Base-by-base conservation (phyloP, 1,139 yeast species). In the Yarrowia galli region DNA sequence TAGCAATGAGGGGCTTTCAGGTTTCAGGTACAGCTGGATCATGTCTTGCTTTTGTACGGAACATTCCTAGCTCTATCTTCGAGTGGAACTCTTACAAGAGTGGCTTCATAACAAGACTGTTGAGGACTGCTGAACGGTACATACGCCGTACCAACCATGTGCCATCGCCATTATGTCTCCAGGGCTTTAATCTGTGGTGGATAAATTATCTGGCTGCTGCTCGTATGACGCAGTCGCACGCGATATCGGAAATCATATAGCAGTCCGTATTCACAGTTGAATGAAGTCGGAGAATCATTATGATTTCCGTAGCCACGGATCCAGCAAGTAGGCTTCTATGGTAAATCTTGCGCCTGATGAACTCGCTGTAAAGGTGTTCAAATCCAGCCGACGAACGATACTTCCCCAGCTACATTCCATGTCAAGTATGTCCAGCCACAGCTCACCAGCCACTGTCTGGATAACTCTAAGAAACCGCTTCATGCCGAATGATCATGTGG, bases 131-230 rank as follows among this genome's bases (percentile, higher is more conserved):
- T n/a, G n/a, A n/a, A n/a, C n/a, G n/a, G n/a, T n/a, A n/a, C n/a
- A n/a, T n/a, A n/a, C 51, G 51, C 51, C 51, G 51, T 25, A n/a
- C 49, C 49, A 45, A 45, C 49, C 48, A 46, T 46, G 54, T 48
- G 54, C 20, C 9, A 48, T 48, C 10, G 16, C n/a, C n/a, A n/a
- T n/a, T 48, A 38, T 40, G 12, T 49, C 16, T 28, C 4, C 13
- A 2, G 18, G 25, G 40, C 56, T 49, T 40, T 49, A 49, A 48
- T 10, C 6, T n/a, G 53, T 48, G 53, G 53, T 48, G n/a, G 28
- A 48, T 9, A n/a, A 25, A 20, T 10, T 6, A 15, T 9, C 23
- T 8, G 16, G n/a, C n/a, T n/a, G n/a, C n/a, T n/a, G n/a, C n/a
- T n/a, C n/a, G n/a, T n/a, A n/a, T n/a, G n/a, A n/a, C n/a, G n/a